Percentiles rank a stretch among this genome's conserved stretches.
phyloP scores from a whole-genome alignment of 2,329 filamentous ascomycete species.

The Hirsutella rhossiliensis region DNA sequence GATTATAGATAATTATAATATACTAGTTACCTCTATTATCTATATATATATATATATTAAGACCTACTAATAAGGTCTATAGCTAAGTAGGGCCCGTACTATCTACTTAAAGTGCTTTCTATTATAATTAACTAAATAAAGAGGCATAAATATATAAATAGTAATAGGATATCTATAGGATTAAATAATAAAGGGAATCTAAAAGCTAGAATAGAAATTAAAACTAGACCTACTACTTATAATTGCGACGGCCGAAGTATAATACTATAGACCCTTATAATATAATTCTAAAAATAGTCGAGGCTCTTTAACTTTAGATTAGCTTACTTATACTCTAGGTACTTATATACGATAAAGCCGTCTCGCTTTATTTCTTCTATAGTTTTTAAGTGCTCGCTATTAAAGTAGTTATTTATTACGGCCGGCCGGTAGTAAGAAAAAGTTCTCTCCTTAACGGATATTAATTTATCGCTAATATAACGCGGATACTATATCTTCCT shows the following conservation, averaged over 20 bases:
- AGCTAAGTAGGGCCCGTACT: too few species aligned
- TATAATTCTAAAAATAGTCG: not conserved
- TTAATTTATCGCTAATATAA: not conserved
- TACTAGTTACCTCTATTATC: too few species aligned
- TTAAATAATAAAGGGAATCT: too few species aligned
- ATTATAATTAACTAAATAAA: too few species aligned
- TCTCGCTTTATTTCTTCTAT: not conserved
- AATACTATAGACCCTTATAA: not conserved
- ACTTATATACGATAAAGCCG: not conserved
- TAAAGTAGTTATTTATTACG: not conserved
- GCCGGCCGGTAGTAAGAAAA: not conserved
- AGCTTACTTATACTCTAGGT: not conserved
- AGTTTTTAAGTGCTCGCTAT: not conserved
- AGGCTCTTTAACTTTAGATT: not conserved
- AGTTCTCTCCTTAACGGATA: not conserved
- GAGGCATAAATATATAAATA: too few species aligned
- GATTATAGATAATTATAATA: too few species aligned
- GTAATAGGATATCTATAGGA: too few species aligned
- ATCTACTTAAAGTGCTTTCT: too few species aligned
- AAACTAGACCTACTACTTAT: not conserved
- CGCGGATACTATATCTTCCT: conserved; percentile 1
- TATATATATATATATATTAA: too few species aligned
- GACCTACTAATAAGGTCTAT: too few species aligned
- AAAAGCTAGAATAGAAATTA: not conserved
- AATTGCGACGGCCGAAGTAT: not conserved